A percentile compares a stretch with the other conserved stretches of the same genome.
Conservation (phyloP, 75 land plant species). For the Azolla pinnata region DNA sequence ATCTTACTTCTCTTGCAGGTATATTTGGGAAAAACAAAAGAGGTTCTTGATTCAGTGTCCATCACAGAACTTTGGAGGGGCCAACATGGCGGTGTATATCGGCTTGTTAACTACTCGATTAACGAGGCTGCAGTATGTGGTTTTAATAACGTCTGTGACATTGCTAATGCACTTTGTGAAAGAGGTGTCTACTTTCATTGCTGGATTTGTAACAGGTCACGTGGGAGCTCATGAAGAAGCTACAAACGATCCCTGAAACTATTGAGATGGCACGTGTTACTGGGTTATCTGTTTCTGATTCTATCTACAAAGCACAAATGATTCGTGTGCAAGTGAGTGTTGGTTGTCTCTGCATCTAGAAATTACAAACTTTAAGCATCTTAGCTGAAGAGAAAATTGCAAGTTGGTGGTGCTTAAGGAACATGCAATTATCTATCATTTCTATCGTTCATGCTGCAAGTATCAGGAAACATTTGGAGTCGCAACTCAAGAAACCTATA, state of each 20-base stretch:
- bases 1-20: conserved; percentile 15
- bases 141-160: too few relatives aligned
- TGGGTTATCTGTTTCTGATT: conserved; percentile 24
- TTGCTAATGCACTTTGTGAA: not conserved
- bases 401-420: too few relatives aligned
- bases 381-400: too few relatives aligned
- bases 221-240: conserved; percentile 24
- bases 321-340: conserved; percentile 29
- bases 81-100: conserved; percentile 18
- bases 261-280: conserved; percentile 36
- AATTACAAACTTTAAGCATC: not conserved
- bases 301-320: conserved; percentile 36
- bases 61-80: conserved; percentile 22
- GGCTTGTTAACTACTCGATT: conserved; percentile 20
- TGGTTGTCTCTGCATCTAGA: not conserved
- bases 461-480: too few relatives aligned
- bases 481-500: too few relatives aligned
- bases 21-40: conserved; percentile 25
- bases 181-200: not conserved
- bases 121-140: conserved; percentile 22
- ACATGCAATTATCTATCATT: too few relatives aligned
- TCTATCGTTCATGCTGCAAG: too few relatives aligned
- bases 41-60: conserved; percentile 19
- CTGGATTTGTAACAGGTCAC: conserved; percentile 13
- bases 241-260: conserved; percentile 27